These are phyloP conservation scores for Teratosphaeria viscida DNA, from an alignment of 2,329 filamentous ascomycete species.

Conservation along the genomic window DNA sequence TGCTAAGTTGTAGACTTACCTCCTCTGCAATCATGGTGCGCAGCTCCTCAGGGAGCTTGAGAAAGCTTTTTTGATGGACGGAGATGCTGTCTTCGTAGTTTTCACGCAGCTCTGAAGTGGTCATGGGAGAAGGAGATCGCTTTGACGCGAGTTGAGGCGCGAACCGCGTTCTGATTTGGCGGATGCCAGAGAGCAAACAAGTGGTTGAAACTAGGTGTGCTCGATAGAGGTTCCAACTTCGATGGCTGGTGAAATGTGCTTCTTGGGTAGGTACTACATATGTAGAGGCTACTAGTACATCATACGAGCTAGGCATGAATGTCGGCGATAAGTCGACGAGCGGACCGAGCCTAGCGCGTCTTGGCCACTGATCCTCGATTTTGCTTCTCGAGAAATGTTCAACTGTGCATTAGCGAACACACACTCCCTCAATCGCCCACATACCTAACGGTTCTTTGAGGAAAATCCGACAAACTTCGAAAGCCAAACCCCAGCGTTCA, in stretches of 20 bases:
- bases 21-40: background rate
- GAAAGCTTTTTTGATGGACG: background rate
- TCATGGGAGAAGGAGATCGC: background rate
- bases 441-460: slow-evolving; percentile 2
- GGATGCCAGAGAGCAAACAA: background rate
- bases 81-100: no score
- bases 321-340: background rate
- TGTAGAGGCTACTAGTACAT: background rate
- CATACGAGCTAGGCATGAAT: background rate
- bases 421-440: background rate
- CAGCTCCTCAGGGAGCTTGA: background rate
- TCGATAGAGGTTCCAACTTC: background rate
- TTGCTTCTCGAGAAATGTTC: background rate
- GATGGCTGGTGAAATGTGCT: background rate
- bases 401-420: background rate
- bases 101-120: background rate
- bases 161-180: background rate
- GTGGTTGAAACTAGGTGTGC: background rate
- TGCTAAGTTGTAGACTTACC: background rate
- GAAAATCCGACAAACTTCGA: slow-evolving; percentile 3
- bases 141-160: background rate
- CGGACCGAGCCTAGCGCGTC: background rate
- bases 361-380: background rate
- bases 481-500: slow-evolving; percentile 3
- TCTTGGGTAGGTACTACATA: no score